phyloP scores from a whole-genome alignment of 2,329 filamentous ascomycete genomes.

The Aspergillus tanneri region DNA sequence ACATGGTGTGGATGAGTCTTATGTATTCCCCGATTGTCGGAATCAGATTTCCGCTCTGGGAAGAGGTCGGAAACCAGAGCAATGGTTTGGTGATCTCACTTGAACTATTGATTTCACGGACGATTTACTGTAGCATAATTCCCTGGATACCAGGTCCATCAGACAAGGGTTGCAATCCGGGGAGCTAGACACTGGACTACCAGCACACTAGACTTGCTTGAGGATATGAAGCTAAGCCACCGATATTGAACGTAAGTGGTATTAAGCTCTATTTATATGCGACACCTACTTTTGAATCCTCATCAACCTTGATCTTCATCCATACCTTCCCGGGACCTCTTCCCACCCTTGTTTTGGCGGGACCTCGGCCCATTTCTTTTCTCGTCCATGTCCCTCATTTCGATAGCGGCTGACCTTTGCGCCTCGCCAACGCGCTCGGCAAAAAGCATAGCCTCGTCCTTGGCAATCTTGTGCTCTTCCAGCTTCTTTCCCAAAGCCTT shows the following conservation, averaged over 20 bases:
- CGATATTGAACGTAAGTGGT: background rate
- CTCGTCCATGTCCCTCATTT: slow-evolving; percentile 80
- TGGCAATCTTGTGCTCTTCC: slow-evolving; percentile 64
- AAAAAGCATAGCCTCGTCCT: slow-evolving; percentile 84
- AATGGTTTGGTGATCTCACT: background rate
- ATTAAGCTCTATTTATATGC: background rate
- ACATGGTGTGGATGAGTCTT: background rate
- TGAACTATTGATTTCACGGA: background rate
- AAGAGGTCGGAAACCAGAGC: background rate
- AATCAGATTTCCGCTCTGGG: slow-evolving; percentile 1
- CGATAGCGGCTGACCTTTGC: slow-evolving; percentile 71
- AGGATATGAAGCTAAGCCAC: background rate
- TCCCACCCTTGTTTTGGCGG: slow-evolving; percentile 52
- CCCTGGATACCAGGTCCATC: too few relatives aligned
- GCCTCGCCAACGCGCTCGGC: slow-evolving; percentile 76
- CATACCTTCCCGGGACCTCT: slow-evolving; percentile 64
- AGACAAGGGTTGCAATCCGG: background rate
- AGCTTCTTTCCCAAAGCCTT: slow-evolving; percentile 76
- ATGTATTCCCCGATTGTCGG: slow-evolving; percentile 1
- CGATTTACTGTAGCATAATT: background rate
- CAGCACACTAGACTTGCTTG: background rate
- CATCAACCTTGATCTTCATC: slow-evolving; percentile 68
- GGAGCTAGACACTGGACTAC: too few relatives aligned
- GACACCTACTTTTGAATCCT: background rate
- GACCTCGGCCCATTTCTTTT: slow-evolving; percentile 52